Conservation (phyloP, 75 land plant species). For the Ceratopteris richardii region DNA sequence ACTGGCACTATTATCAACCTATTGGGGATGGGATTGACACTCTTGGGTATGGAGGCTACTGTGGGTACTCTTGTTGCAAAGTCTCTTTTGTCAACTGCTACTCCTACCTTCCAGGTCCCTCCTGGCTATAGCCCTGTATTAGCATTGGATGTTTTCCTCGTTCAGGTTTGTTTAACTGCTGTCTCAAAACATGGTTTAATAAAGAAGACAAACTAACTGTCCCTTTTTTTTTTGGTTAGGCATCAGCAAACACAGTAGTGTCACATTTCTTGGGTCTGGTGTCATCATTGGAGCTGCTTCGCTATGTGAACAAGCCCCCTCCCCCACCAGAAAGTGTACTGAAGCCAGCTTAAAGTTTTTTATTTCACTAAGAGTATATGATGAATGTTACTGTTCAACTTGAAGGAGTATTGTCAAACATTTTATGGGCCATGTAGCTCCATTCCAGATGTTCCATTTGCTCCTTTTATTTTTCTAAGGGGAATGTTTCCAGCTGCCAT, state of each 20-base stretch:
- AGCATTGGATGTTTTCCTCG: constrained; percentile 94
- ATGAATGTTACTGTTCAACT: too few species aligned
- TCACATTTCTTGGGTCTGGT: constrained; percentile 93
- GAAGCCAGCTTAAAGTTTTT: constrained; percentile 13
- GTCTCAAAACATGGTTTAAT: not conserved
- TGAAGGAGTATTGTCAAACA: too few species aligned
- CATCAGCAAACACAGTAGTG: constrained; percentile 87
- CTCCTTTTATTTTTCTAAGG: too few species aligned
- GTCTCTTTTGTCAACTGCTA: constrained; percentile 82
- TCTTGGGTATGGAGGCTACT: constrained; percentile 96
- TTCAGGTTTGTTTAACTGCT: constrained; percentile 65
- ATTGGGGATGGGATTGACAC: constrained; percentile 85
- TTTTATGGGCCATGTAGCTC: too few species aligned
- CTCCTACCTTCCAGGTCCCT: constrained; percentile 76
- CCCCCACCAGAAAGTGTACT: constrained; percentile 29
- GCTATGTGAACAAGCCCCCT: constrained; percentile 77
- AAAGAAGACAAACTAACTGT: not conserved
- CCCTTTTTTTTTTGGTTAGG: constrained; percentile 36
- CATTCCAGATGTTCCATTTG: too few species aligned
- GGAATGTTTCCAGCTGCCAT: too few species aligned
- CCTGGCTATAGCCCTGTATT: constrained; percentile 86
- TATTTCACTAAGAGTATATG: too few species aligned
- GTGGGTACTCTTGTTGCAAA: constrained; percentile 92
- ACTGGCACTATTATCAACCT: constrained; percentile 76
- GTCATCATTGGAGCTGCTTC: constrained; percentile 82